Percentiles rank a stretch among this genome's conserved stretches.
Evolutionary conservation across 2,329 filamentous ascomycete genomes (phyloP).

Genomic region (Pseudocercospora vitis): DNA sequence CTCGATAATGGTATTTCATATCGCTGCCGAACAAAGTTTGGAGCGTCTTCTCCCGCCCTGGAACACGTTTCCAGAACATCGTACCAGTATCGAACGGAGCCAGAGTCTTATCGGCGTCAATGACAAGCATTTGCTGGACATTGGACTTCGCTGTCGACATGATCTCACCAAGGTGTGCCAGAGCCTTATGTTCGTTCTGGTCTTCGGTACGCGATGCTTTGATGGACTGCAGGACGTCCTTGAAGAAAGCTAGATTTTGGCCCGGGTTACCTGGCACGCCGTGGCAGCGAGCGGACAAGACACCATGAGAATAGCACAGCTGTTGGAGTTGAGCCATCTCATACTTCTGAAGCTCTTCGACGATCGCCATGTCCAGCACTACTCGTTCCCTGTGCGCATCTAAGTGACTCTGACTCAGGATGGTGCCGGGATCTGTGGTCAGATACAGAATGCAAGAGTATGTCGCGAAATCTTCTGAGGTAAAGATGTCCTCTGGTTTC

Average conservation of each 20-base stretch:
- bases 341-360: slow-evolving; percentile 50
- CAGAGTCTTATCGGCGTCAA: slow-evolving; percentile 62
- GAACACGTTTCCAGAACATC: slow-evolving; percentile 51
- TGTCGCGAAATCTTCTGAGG: slow-evolving; percentile 45
- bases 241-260: not conserved
- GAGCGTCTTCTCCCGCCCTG: slow-evolving; percentile 51
- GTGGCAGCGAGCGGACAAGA: slow-evolving; percentile 32
- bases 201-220: slow-evolving; percentile 20
- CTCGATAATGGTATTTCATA: slow-evolving; percentile 53
- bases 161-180: slow-evolving; percentile 38
- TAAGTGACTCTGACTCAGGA: slow-evolving; percentile 38
- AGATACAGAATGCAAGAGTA: slow-evolving; percentile 64
- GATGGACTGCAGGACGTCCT: not conserved
- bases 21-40: slow-evolving; percentile 54
- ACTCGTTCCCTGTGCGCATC: slow-evolving; percentile 41
- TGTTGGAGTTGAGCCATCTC: slow-evolving; percentile 48
- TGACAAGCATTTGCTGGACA: slow-evolving; percentile 51
- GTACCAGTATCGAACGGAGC: slow-evolving; percentile 51
- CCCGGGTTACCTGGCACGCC: not conserved
- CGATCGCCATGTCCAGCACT: slow-evolving; percentile 35
- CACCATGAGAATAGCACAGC: slow-evolving; percentile 48
- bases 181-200: slow-evolving; percentile 30
- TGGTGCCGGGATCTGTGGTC: slow-evolving; percentile 40
- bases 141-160: slow-evolving; percentile 26
- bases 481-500: slow-evolving; percentile 41